Evolutionary conservation across 2,329 filamentous ascomycete species (phyloP), one percentile per base, ranked within the genome.

Genomic region (Epichloe baconii): DNA sequence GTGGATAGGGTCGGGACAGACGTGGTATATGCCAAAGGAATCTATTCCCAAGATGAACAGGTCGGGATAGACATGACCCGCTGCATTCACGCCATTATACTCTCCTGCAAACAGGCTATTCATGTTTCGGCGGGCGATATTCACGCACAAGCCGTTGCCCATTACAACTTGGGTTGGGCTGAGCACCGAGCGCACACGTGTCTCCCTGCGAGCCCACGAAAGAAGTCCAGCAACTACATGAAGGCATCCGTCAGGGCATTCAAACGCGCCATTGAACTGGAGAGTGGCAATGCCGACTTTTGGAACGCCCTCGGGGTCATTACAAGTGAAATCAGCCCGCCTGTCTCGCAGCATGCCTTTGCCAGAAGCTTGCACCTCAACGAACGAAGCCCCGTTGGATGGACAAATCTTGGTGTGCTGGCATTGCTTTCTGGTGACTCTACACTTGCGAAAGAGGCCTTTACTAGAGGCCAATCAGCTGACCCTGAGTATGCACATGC

Each of bases 291-390:
- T 62, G 74, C 88, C 0, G 91, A 97, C 58, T 97, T 97, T 66
- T 98, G 93, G 93, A 97, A 97, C 62, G 85, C 93, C 0, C 76
- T 98, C 3, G 93, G 91, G 47, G 88, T 97, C 3, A 88, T 87
- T 26, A 96, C 93, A 2, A 90, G 88, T 55, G 80, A 81, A 44
- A 76, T 96, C 57, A 96, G 87, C 61, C 85, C 90, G 0, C 82
- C 85, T 52, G 87, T 98, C 2, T 83, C 93, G 0, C 93, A 98
- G 65, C 94, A 98, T 65, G 82, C 93, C 0, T 91, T 98, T 59
- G 85, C 95, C 12, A 78, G 94, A 58, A 95, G 90, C 58, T 67
- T 98, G n/a, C 86, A 94, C 65, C 73, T 98, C 15, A 94, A 96
- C 61, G 91, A 98, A 65, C 75, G 88, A 55, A 94, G 83, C 57